phyloP scores from a whole-genome alignment of 257 asterid genomes.

The Anisodus tanguticus region DNA sequence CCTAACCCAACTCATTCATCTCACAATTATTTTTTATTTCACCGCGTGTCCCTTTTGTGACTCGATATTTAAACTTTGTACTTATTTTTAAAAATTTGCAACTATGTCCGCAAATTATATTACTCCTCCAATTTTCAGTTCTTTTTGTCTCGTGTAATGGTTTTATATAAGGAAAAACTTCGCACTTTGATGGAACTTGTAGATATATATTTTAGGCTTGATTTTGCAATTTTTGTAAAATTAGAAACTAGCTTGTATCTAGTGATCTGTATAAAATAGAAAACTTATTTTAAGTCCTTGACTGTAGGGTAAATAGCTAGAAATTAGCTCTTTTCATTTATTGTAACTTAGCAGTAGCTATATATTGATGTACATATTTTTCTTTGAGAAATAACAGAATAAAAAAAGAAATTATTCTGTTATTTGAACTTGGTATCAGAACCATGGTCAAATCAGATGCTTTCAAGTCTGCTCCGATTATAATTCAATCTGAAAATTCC shows the following conservation, averaged over 20 bases:
- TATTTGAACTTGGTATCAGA: not conserved
- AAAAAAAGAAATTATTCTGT: not conserved
- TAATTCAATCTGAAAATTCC: constrained; percentile 8
- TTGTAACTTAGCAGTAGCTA: not conserved
- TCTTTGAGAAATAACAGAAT: not conserved
- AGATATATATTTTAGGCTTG: not conserved
- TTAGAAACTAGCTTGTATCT: not conserved
- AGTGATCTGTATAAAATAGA: no score
- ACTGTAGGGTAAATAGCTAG: not conserved
- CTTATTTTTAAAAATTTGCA: no score
- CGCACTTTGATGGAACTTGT: no score
- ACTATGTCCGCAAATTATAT: no score
- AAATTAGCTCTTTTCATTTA: no score
- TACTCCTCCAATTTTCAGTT: no score
- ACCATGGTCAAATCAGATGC: not conserved
- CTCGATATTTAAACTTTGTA: no score
- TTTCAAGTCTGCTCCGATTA: not conserved
- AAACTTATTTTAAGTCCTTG: not conserved
- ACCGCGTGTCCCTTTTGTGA: no score
- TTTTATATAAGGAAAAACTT: no score
- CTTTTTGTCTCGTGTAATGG: no score
- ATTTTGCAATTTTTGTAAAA: not conserved
- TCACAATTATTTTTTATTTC: no score
- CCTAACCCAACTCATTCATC: no score
- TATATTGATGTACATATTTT: not conserved